Conservation (phyloP, 2,329 filamentous ascomycete species). For the Fusarium secorum region DNA sequence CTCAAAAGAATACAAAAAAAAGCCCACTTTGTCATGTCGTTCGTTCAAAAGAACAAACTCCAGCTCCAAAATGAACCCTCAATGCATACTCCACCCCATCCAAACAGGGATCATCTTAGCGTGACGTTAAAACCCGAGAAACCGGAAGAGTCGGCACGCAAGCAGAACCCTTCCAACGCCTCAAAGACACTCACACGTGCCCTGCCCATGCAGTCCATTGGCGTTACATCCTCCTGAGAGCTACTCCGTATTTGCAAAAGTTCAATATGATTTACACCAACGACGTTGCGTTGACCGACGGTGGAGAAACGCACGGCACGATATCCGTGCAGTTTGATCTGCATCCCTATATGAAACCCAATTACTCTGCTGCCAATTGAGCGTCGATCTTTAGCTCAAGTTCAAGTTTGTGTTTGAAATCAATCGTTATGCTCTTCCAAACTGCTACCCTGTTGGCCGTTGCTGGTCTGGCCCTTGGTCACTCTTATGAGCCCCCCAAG, state of each 20-base stretch:
- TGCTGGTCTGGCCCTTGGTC: constrained; percentile 40
- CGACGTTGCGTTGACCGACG: constrained; percentile 4
- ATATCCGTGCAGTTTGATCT: neutral
- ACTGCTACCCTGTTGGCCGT: constrained; percentile 38
- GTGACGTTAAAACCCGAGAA: neutral
- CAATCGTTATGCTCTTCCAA: constrained; percentile 29
- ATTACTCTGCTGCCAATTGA: neutral
- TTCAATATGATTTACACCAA: neutral
- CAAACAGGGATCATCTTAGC: neutral
- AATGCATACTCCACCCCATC: neutral
- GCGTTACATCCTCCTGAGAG: neutral
- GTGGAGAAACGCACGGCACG: constrained; percentile 19
- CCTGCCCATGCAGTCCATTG: constrained; percentile 13
- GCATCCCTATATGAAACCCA: neutral
- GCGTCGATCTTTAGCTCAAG: too few relatives aligned
- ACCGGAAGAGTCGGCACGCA: constrained; percentile 37
- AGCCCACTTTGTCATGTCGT: neutral
- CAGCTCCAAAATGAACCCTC: neutral
- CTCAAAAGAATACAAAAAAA: accelerated
- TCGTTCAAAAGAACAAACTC: neutral
- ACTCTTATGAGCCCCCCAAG: constrained; percentile 4
- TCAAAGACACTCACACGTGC: constrained; percentile 23
- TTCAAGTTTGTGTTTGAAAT: neutral
- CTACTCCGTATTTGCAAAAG: neutral
- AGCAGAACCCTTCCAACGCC: neutral